phyloP scores from a whole-genome alignment of 345 rosid genomes.

The Salix koriyanagi region DNA sequence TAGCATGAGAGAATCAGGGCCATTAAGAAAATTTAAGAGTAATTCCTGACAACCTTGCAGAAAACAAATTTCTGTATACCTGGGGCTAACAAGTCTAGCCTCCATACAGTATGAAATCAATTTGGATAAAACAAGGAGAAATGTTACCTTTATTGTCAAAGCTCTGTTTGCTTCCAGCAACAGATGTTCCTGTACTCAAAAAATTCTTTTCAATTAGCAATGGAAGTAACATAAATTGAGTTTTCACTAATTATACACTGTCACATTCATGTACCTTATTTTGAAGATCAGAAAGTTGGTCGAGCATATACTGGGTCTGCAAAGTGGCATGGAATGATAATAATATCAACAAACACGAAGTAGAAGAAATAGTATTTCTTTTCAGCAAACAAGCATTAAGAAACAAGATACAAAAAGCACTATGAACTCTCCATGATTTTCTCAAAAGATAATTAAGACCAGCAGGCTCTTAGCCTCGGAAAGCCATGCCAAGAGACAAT shows the following conservation, averaged over 20 bases:
- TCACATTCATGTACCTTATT: constrained; percentile 45
- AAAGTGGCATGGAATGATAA: neutral
- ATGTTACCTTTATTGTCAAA: constrained; percentile 66
- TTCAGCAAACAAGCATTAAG: neutral
- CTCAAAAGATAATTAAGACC: neutral
- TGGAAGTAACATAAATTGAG: neutral
- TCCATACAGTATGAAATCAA: no score
- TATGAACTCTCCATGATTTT: neutral
- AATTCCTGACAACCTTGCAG: neutral
- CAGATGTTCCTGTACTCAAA: constrained; percentile 57
- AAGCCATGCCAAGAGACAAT: neutral
- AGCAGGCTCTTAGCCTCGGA: neutral
- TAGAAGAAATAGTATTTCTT: neutral
- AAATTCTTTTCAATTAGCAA: neutral
- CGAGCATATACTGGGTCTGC: constrained; percentile 93
- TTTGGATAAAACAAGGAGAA: neutral
- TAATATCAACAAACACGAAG: neutral
- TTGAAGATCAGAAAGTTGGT: constrained; percentile 90
- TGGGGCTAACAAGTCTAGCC: neutral
- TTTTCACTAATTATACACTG: neutral
- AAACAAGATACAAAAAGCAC: neutral
- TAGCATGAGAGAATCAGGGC: neutral
- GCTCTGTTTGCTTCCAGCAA: constrained; percentile 85
- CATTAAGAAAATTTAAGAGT: neutral
- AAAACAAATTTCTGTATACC: neutral